phyloP scores from a whole-genome alignment of 2,329 filamentous ascomycete species.

The Fusarium fracticaudum region DNA sequence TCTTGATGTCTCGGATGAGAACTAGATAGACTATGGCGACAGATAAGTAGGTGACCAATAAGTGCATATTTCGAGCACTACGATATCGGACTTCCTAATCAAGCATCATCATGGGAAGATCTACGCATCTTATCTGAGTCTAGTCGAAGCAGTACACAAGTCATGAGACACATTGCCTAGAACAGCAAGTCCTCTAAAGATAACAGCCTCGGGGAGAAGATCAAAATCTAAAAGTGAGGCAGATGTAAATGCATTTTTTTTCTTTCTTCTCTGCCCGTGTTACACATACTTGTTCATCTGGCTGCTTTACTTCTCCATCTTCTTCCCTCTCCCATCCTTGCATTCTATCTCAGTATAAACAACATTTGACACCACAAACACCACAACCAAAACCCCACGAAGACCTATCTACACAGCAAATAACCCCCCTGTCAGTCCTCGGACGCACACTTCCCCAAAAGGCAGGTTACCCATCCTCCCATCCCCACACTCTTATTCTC shows the following conservation, averaged over 20 bases:
- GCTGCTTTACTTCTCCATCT: background rate
- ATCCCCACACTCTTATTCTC: slow-evolving; percentile 18
- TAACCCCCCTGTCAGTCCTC: background rate
- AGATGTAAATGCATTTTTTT: background rate
- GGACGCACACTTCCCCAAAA: slow-evolving; percentile 27
- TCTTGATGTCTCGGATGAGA: background rate
- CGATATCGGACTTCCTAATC: slow-evolving; percentile 12
- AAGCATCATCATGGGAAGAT: background rate
- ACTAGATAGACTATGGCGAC: background rate
- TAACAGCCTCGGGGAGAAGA: background rate
- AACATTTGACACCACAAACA: background rate
- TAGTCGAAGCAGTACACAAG: background rate
- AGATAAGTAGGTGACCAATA: background rate
- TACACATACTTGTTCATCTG: background rate
- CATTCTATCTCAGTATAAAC: background rate
- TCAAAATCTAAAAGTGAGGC: background rate
- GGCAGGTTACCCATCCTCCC: slow-evolving; percentile 22
- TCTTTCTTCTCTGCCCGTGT: background rate
- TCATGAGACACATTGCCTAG: slow-evolving; percentile 24
- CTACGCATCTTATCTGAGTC: background rate
- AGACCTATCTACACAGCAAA: background rate
- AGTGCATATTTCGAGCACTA: background rate
- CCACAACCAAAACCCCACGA: background rate
- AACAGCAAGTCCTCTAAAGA: background rate
- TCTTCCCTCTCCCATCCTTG: background rate